Conservation (phyloP, 2,329 filamentous ascomycete species). For the Xylariaceae sp. region DNA sequence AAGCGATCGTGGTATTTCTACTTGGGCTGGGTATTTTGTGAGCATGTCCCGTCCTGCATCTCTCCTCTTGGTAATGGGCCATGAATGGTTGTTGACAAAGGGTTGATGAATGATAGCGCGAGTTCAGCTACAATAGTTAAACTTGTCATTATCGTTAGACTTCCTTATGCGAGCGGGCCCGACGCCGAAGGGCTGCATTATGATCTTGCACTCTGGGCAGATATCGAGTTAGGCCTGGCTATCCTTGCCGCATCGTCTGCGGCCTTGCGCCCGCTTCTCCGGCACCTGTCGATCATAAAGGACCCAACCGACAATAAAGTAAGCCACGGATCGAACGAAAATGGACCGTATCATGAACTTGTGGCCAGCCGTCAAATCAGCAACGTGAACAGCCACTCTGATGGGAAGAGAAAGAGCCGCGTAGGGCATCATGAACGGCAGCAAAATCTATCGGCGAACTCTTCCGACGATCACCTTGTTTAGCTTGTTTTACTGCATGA, state of each 20-base stretch:
- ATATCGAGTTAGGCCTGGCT: constrained; percentile 32
- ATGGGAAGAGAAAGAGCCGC: neutral
- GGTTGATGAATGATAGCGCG: constrained; percentile 21
- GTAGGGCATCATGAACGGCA: neutral
- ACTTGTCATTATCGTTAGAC: constrained; percentile 30
- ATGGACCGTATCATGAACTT: constrained; percentile 17
- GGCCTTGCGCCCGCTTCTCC: constrained; percentile 30
- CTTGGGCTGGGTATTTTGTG: constrained; percentile 34
- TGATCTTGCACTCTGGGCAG: constrained; percentile 32
- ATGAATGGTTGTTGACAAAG: constrained; percentile 1
- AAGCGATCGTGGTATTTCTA: constrained; percentile 29
- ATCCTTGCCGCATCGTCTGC: constrained; percentile 31
- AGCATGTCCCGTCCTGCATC: constrained; percentile 8
- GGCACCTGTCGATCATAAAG: constrained; percentile 20
- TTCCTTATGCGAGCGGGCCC: constrained; percentile 22
- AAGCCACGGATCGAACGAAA: constrained; percentile 5
- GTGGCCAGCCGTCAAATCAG: constrained; percentile 7
- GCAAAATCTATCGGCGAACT: neutral
- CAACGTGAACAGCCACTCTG: neutral
- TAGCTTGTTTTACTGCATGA: neutral
- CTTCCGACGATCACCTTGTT: constrained; percentile 17
- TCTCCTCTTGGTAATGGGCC: constrained; percentile 24
- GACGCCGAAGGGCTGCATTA: constrained; percentile 27
- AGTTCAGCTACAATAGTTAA: constrained; percentile 35
- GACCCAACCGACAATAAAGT: constrained; percentile 8